Conservation (phyloP, 768 basidiomycete species). For the Leucocoprinus birnbaumii region DNA sequence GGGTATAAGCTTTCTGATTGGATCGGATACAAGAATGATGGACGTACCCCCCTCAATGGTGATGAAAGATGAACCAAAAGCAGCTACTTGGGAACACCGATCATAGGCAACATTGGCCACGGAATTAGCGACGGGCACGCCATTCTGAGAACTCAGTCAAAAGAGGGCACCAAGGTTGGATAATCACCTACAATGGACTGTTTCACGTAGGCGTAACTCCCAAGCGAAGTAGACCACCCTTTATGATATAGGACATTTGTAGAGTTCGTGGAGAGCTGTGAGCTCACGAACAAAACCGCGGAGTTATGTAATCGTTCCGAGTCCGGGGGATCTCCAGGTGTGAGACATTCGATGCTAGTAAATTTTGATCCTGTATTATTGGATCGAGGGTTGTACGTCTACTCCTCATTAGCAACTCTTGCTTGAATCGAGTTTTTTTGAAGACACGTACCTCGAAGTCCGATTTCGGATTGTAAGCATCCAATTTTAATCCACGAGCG, state of each 20-base stretch:
- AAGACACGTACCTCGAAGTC: conserved; percentile 16
- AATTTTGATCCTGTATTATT: not conserved
- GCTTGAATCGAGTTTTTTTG: not conserved
- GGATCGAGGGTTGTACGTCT: not conserved
- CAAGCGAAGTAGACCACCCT: not conserved
- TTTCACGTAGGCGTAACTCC: conserved; percentile 20
- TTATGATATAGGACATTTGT: not conserved
- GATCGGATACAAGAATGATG: not conserved
- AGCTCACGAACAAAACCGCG: not conserved
- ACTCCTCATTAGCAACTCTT: not conserved
- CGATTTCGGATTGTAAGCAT: conserved; percentile 18
- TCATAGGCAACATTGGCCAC: conserved; percentile 42
- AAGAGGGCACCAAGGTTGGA: not conserved
- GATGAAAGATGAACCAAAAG: conserved; percentile 46
- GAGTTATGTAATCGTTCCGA: not conserved
- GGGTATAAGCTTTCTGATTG: not conserved
- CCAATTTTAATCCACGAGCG: conserved; percentile 16
- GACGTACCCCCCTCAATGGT: not conserved
- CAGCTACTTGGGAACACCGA: conserved; percentile 29
- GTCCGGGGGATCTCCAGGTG: not conserved
- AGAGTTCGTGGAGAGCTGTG: not conserved
- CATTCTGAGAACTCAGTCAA: conserved; percentile 18
- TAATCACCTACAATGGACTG: conserved; percentile 22
- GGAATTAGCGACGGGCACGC: conserved; percentile 32
- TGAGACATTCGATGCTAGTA: not conserved